Base-by-base conservation (phyloP, 495 filamentous ascomycete species). In the Penicillium lagena region DNA sequence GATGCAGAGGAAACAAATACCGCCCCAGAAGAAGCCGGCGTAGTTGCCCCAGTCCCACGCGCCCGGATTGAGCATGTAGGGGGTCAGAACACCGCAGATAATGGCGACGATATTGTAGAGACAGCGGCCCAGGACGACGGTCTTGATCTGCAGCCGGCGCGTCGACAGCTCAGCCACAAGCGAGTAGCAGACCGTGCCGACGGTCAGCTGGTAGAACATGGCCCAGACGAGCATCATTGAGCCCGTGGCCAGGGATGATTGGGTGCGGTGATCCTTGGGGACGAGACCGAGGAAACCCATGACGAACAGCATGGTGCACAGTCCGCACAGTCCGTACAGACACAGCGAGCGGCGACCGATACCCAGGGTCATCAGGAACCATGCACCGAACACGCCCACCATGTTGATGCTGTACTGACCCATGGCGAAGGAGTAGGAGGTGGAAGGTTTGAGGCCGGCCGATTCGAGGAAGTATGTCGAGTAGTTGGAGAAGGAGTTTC, bases 21-120 rank as follows among this genome's bases (percentile, higher is more conserved):
- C 83, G 8, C 76, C 83, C 84, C 83, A 90, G 72, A 90, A 88
- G 63, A 90, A 87, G n/a, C 83, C 85, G n/a, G 84, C 72, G 46
- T 78, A 86, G 50, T 85, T 86, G 37, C 75, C 67, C 85, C 84
- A 91, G 62, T 86, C 57, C 85, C 86, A 89, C 0, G 79, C 83
- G 0, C 62, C 66, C 0, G 83, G 82, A 64, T 88, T 89, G 30
- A 90, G 63, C 83, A 87, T 86, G 55, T 86, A 85, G 0, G 84
- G 82, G 0, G 85, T 87, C 4, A 90, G 56, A 11, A 88, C 81
- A 42, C 77, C 77, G 52, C 75, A 81, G 50, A 89, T 59, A 47
- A 88, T 86, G 42, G 72, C 78, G 31, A 81, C 80, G 37, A 88
- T 69, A 58, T 86, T 87, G 70, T 88, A 89, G 29, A 85, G 66